Evolutionary conservation across 805 yeast genomes (phyloP).

Genomic region (Candida arabinofermentans): DNA sequence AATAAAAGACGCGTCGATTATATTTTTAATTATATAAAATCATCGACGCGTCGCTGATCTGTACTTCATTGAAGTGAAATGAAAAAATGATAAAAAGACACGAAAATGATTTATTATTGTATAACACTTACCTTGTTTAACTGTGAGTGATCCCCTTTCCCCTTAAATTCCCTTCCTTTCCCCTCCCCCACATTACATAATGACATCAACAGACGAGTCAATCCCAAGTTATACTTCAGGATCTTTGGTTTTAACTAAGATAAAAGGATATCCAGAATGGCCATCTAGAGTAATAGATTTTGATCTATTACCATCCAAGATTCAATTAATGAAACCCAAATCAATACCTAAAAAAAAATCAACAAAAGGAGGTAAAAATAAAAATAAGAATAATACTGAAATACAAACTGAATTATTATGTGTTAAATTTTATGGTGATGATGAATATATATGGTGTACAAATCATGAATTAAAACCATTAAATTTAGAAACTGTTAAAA

Average conservation of each 20-base stretch:
- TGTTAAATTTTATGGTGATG: slow-evolving; percentile 70
- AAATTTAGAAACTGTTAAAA: slow-evolving; percentile 37
- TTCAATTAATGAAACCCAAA: slow-evolving; percentile 49
- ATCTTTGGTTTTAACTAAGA: slow-evolving; percentile 65
- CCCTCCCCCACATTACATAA: no score
- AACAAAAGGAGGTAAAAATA: slow-evolving; percentile 11
- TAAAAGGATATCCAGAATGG: slow-evolving; percentile 88
- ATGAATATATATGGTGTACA: slow-evolving; percentile 66
- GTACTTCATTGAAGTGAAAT: no score
- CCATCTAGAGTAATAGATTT: slow-evolving; percentile 77
- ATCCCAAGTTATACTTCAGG: slow-evolving; percentile 37
- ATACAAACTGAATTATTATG: slow-evolving; percentile 33
- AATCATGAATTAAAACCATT: slow-evolving; percentile 47
- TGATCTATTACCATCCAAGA: slow-evolving; percentile 54
- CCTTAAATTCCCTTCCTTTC: no score
- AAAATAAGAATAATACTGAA: slow-evolving; percentile 11
- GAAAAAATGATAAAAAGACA: no score
- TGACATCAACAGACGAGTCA: background rate
- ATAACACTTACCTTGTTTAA: no score
- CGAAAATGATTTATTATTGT: no score
- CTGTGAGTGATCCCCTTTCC: no score
- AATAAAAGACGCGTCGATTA: no score
- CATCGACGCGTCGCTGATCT: no score
- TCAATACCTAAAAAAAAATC: slow-evolving; percentile 20
- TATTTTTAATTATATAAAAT: no score